A percentile compares a stretch with the other conserved stretches of the same genome.
Evolutionary conservation across 2,329 filamentous ascomycete species (phyloP).

Genomic region (Boeremia lycopersici): DNA sequence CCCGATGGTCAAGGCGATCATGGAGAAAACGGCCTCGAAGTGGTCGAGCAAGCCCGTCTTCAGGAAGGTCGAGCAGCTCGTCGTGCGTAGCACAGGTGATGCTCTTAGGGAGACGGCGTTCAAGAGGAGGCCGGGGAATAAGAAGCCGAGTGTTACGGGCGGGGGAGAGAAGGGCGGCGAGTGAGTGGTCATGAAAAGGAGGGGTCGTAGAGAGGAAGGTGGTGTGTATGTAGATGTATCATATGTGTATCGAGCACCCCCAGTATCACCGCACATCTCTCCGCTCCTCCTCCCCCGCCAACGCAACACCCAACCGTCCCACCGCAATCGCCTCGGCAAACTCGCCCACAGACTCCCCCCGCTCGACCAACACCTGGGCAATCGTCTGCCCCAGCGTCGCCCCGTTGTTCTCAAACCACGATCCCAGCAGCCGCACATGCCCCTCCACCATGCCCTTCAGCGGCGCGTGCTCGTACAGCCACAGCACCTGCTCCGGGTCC

Average conservation of each 20-base stretch:
- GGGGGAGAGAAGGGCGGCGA: too few relatives aligned
- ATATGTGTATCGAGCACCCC: neutral
- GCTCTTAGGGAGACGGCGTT: neutral
- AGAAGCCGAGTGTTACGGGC: too few relatives aligned
- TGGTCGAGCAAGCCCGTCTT: neutral
- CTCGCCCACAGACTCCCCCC: slow-evolving; percentile 58
- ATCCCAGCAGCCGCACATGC: slow-evolving; percentile 57
- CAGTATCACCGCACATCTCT: too few relatives aligned
- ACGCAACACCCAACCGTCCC: slow-evolving; percentile 71
- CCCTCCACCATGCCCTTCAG: slow-evolving; percentile 63
- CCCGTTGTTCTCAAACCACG: slow-evolving; percentile 68
- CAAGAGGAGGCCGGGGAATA: neutral
- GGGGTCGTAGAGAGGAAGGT: too few relatives aligned
- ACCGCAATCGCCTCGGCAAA: slow-evolving; percentile 71
- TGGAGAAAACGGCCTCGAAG: neutral
- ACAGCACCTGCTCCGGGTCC: slow-evolving; percentile 64
- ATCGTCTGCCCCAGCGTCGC: slow-evolving; percentile 67
- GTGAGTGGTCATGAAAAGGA: too few relatives aligned
- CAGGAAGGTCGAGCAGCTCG: neutral
- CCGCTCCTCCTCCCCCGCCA: slow-evolving; percentile 14
- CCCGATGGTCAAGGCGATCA: too few relatives aligned
- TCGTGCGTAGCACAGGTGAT: neutral
- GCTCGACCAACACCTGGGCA: slow-evolving; percentile 61
- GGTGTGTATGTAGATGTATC: neutral
- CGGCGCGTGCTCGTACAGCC: slow-evolving; percentile 61